Evolutionary conservation across 129 eudicot genomes (phyloP).

Genomic region (Flaveria trinervia): DNA sequence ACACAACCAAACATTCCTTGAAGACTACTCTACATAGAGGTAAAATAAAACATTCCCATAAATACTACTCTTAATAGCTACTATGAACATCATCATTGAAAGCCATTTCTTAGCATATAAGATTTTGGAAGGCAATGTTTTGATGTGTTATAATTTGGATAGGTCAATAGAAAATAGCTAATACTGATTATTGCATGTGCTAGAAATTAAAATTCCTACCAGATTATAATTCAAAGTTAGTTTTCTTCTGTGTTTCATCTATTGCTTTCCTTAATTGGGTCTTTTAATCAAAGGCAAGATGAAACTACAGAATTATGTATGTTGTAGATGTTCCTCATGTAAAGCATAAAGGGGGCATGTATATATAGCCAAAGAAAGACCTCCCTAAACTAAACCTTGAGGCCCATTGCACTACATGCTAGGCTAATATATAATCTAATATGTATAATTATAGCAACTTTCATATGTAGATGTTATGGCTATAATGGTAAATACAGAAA

Average conservation of each 20-base stretch:
- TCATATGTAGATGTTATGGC: not conserved
- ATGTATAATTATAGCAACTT: not conserved
- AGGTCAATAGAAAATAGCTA: not conserved
- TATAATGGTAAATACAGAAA: not conserved
- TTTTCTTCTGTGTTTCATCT: not conserved
- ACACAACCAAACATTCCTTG: too few relatives aligned
- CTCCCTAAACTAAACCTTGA: not conserved
- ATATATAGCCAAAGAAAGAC: not conserved
- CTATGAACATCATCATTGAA: too few relatives aligned
- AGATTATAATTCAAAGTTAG: not conserved
- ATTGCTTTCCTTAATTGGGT: not conserved
- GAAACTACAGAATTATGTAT: not conserved
- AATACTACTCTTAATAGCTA: too few relatives aligned
- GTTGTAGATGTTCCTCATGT: not conserved
- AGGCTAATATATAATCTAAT: not conserved
- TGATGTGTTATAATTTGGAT: not conserved
- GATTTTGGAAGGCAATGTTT: not conserved
- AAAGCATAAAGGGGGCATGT: not conserved
- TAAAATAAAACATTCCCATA: too few relatives aligned
- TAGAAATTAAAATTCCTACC: not conserved
- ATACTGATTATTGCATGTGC: not conserved
- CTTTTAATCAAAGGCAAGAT: too few relatives aligned
- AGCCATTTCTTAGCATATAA: not conserved
- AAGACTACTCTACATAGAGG: too few relatives aligned
- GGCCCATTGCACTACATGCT: not conserved